These are phyloP conservation scores for Petunia axillaris DNA, from an alignment of 257 asterid genomes.

Conservation along the genomic window DNA sequence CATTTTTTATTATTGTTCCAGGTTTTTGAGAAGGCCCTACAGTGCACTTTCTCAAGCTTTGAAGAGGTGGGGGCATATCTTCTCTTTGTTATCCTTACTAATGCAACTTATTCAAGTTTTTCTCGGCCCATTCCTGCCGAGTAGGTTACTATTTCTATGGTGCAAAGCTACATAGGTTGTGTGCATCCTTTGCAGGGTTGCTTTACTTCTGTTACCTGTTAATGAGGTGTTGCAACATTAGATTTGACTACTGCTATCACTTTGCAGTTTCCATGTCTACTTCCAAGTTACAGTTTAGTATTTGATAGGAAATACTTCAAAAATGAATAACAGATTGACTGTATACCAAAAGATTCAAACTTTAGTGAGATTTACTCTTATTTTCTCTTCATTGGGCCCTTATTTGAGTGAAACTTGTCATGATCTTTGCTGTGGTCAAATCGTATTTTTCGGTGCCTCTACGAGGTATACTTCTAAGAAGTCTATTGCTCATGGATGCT, in stretches of 20 bases:
- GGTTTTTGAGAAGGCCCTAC: constrained; percentile 87
- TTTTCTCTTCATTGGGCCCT: neutral
- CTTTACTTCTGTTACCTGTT: constrained; percentile 1
- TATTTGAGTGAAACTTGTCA: neutral
- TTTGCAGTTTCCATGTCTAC: neutral
- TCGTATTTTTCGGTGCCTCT: neutral
- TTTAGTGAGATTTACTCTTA: neutral
- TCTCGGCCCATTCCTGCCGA: constrained; percentile 3
- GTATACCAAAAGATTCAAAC: neutral
- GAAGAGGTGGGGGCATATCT: constrained; percentile 67
- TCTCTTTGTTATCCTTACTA: neutral
- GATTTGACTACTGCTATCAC: neutral
- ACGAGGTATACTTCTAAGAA: neutral
- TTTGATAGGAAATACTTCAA: neutral
- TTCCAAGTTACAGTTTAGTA: neutral
- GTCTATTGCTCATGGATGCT: constrained; percentile 5
- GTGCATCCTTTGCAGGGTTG: neutral
- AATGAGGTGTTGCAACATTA: neutral
- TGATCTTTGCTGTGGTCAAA: neutral
- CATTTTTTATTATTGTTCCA: constrained; percentile 41
- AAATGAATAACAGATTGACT: neutral
- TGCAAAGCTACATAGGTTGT: neutral
- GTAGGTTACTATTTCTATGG: neutral
- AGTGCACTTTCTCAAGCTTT: constrained; percentile 70
- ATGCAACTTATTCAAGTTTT: neutral